Evolutionary conservation across 495 filamentous ascomycete species (phyloP).

Genomic region (Aspergillus sparsus): DNA sequence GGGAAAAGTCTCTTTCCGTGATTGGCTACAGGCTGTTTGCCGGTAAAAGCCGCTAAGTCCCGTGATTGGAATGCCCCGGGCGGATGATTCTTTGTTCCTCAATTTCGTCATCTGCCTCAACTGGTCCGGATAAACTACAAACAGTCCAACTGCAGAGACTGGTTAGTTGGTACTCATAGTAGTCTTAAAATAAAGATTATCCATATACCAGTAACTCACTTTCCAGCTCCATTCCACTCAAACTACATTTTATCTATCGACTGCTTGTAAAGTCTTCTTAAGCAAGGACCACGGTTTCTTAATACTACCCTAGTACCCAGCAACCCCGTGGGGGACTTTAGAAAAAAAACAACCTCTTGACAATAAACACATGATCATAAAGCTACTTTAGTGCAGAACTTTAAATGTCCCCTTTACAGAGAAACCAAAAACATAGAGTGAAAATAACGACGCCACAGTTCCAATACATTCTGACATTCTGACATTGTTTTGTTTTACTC

Average conservation of each 20-base stretch:
- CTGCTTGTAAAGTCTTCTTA: not conserved
- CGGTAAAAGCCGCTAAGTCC: constrained; percentile 47
- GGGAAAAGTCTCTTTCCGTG: constrained; percentile 34
- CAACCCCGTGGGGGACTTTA: not conserved
- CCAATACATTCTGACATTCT: constrained; percentile 12
- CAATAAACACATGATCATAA: constrained; percentile 11
- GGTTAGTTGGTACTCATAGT: no score
- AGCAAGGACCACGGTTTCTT: constrained; percentile 4
- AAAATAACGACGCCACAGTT: constrained; percentile 18
- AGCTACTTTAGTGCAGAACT: constrained; percentile 9
- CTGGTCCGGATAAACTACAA: not conserved
- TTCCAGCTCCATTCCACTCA: no score
- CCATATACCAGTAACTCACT: not conserved
- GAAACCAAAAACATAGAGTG: constrained; percentile 7
- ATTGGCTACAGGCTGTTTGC: constrained; percentile 43
- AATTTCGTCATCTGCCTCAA: not conserved
- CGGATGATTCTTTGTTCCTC: constrained; percentile 14
- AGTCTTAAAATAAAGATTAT: no score
- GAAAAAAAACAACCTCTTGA: constrained; percentile 1
- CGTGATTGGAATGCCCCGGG: constrained; percentile 29
- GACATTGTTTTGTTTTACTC: constrained; percentile 12
- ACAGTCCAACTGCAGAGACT: not conserved
- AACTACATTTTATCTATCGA: not conserved
- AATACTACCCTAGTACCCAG: no score
- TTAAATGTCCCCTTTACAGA: constrained; percentile 9